Evolutionary conservation across 2,329 filamentous ascomycete species (phyloP).

Genomic region (Fusarium sp.): DNA sequence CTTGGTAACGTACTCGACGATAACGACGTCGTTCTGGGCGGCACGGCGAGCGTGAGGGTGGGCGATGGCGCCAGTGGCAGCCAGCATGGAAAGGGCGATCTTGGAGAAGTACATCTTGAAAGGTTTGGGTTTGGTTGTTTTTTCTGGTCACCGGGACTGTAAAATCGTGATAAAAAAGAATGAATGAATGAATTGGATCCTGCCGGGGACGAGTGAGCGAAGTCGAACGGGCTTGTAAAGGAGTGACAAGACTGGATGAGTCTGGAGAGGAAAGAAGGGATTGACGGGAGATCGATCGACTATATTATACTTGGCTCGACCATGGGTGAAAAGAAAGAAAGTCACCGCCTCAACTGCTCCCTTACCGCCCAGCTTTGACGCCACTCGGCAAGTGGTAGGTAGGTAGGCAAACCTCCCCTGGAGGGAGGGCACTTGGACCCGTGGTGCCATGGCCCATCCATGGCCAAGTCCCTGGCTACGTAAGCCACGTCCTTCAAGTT

Average conservation of each 20-base stretch:
- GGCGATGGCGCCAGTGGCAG: constrained; percentile 32
- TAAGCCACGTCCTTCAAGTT: constrained; percentile 27
- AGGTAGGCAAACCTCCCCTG: neutral
- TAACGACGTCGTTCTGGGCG: constrained; percentile 15
- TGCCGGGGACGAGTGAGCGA: constrained; percentile 34
- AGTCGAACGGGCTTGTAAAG: constrained; percentile 16
- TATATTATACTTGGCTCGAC: constrained; percentile 29
- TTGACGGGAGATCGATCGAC: constrained; percentile 19
- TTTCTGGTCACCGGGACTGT: constrained; percentile 33
- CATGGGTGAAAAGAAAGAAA: neutral
- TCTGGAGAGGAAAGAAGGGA: constrained; percentile 18
- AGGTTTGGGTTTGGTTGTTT: constrained; percentile 8
- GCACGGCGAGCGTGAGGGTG: constrained; percentile 7
- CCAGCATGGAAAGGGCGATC: constrained; percentile 25
- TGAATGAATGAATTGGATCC: constrained; percentile 31
- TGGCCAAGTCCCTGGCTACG: constrained; percentile 4
- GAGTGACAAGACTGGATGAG: constrained; percentile 34
- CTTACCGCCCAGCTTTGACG: neutral
- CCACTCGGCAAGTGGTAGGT: constrained; percentile 1
- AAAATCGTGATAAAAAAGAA: constrained; percentile 12
- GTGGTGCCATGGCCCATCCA: constrained; percentile 17
- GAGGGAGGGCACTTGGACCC: constrained; percentile 1
- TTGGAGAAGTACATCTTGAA: constrained; percentile 38
- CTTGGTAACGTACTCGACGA: constrained; percentile 30
- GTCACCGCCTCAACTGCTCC: neutral